Evolutionary conservation across 305 asterid species (phyloP).

Genomic region (Plantago coronopus): DNA sequence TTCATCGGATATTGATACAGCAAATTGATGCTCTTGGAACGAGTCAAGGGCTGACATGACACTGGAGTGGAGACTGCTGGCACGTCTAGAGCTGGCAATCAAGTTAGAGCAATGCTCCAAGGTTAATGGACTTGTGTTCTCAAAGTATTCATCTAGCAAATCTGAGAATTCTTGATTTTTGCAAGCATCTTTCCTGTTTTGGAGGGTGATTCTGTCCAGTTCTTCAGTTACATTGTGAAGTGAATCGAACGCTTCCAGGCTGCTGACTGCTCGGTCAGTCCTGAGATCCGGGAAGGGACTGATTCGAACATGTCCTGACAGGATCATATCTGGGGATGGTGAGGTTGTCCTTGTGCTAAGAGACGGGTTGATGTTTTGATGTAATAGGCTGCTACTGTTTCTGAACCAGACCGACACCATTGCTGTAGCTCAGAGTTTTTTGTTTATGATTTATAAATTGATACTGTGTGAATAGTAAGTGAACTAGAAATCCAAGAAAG

Average conservation of each 20-base stretch:
- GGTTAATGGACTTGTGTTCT: slow-evolving; percentile 51
- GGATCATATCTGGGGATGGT: no score
- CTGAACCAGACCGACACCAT: no score
- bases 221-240: slow-evolving; percentile 61
- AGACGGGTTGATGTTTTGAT: no score
- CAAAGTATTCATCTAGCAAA: slow-evolving; percentile 74
- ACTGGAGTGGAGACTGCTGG: slow-evolving; percentile 36
- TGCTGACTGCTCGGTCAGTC: no score
- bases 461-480: no score
- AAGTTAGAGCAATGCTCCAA: slow-evolving; percentile 66
- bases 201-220: slow-evolving; percentile 53
- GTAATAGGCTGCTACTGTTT: no score
- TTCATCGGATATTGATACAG: slow-evolving; percentile 6
- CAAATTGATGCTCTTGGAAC: slow-evolving; percentile 47
- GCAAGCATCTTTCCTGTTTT: slow-evolving; percentile 63
- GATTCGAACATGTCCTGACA: no score
- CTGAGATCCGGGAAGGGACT: no score
- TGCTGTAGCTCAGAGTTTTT: no score
- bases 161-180: slow-evolving; percentile 53
- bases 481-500: no score
- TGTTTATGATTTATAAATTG: no score
- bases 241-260: slow-evolving; percentile 38
- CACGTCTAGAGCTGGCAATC: slow-evolving; percentile 50
- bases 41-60: slow-evolving; percentile 48
- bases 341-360: no score